phyloP scores from a whole-genome alignment of 148 eudicot species.

The Cornus controversa region DNA sequence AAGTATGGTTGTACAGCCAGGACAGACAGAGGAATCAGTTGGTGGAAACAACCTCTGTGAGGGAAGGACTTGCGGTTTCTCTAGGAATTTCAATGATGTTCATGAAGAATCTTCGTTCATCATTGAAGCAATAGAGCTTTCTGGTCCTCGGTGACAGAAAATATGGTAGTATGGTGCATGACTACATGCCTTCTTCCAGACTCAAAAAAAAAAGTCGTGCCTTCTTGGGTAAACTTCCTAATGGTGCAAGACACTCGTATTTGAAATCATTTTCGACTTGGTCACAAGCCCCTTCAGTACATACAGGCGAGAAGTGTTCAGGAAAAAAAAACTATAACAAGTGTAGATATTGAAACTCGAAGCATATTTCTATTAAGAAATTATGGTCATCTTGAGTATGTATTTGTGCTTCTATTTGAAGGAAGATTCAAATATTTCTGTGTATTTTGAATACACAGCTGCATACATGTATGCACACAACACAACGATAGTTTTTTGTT shows the following conservation, averaged over 20 bases:
- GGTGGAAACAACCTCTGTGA: constrained; percentile 29
- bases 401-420: neutral
- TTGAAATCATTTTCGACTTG: too few relatives aligned
- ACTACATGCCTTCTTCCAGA: neutral
- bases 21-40: constrained; percentile 37
- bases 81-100: constrained; percentile 40
- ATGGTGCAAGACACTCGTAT: too few relatives aligned
- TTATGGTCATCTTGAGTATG: neutral
- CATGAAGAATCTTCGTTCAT: constrained; percentile 64
- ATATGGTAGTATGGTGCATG: neutral
- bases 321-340: neutral
- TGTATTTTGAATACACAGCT: too few relatives aligned
- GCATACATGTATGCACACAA: neutral
- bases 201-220: neutral
- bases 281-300: neutral
- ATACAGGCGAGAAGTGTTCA: neutral
- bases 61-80: constrained; percentile 36
- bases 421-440: neutral
- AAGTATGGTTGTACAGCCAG: constrained; percentile 37
- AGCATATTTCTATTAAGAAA: neutral
- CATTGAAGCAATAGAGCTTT: constrained; percentile 83
- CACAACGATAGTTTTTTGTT: too few relatives aligned
- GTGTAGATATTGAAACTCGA: constrained; percentile 1
- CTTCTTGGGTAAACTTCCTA: too few relatives aligned
- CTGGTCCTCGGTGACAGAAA: constrained; percentile 76